A percentile compares a stretch with the other conserved stretches of the same genome.
These are phyloP conservation scores for Phytopythium mirpurense DNA, from an alignment of 352 stramenopile genomes.

Conservation along the genomic window DNA sequence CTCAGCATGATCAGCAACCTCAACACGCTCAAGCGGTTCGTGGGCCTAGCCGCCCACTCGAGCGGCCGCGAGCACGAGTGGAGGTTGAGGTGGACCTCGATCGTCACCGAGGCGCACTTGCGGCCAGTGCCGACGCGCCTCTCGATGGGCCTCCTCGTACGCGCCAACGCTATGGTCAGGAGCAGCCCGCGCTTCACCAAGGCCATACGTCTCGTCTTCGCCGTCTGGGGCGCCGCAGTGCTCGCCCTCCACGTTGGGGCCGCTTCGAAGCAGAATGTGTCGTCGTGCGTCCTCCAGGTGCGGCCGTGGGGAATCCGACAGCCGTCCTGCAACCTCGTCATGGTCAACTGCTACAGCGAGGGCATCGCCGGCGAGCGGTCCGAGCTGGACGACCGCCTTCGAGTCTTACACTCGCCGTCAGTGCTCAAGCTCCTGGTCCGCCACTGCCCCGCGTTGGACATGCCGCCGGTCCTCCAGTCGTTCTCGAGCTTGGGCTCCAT, in stretches of 20 bases:
- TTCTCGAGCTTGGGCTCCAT: constrained; percentile 15
- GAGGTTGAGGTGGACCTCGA: constrained; percentile 1
- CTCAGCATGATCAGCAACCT: constrained; percentile 25
- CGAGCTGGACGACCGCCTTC: constrained; percentile 11
- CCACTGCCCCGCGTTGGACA: constrained; percentile 22
- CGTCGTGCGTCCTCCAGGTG: constrained; percentile 26
- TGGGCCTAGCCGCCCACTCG: background rate
- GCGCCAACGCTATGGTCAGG: background rate
- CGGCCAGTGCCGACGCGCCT: no score
- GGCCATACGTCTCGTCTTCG: background rate
- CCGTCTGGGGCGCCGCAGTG: background rate
- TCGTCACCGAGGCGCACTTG: background rate
- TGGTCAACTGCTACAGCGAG: constrained; percentile 24
- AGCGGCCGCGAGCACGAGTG: background rate
- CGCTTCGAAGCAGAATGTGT: background rate
- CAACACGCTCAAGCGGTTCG: constrained; percentile 30
- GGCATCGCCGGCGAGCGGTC: constrained; percentile 4
- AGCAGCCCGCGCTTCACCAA: background rate
- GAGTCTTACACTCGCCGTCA: constrained; percentile 12
- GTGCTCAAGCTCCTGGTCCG: constrained; percentile 18
- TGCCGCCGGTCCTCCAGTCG: constrained; percentile 13
- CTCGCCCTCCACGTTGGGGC: constrained; percentile 3
- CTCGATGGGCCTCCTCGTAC: background rate
- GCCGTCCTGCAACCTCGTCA: constrained; percentile 33
- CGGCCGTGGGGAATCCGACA: constrained; percentile 27